A percentile compares a stretch with the other conserved stretches of the same genome.
Conservation (phyloP, 2,329 filamentous ascomycete species). For the Sclerotinia subarctica region DNA sequence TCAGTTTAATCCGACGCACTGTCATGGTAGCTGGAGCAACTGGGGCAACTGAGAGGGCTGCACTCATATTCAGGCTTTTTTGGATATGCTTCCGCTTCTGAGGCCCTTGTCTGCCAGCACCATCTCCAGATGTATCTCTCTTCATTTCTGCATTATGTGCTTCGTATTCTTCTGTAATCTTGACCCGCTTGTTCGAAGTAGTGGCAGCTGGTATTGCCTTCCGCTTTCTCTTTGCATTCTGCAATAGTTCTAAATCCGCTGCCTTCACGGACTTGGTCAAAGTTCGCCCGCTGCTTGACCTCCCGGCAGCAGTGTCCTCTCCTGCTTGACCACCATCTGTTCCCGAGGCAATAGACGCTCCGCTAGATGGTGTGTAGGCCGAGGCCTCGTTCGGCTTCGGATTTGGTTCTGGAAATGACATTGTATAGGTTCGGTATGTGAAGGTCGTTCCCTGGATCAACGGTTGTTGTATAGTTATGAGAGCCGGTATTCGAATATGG, state of each 20-base stretch:
- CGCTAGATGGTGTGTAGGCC: neutral
- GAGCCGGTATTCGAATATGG: too few relatives aligned
- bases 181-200: neutral
- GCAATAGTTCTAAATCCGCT: neutral
- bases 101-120: neutral
- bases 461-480: too few relatives aligned
- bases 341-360: neutral
- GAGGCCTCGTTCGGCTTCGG: neutral
- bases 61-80: too few relatives aligned
- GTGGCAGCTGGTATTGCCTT: neutral
- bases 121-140: neutral
- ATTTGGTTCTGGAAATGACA: too few relatives aligned
- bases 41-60: too few relatives aligned
- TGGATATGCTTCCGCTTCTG: too few relatives aligned
- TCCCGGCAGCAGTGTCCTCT: neutral
- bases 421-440: too few relatives aligned
- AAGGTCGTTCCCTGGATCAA: too few relatives aligned
- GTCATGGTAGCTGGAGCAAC: too few relatives aligned
- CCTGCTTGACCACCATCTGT: neutral
- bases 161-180: neutral
- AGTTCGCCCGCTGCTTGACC: neutral
- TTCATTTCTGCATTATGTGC: neutral
- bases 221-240: neutral
- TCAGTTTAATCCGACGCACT: too few relatives aligned
- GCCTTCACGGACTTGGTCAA: neutral